Evolutionary conservation across 2,329 filamentous ascomycete genomes (phyloP), one percentile per base, ranked within the genome.

Genomic region (Hortaea sp.): DNA sequence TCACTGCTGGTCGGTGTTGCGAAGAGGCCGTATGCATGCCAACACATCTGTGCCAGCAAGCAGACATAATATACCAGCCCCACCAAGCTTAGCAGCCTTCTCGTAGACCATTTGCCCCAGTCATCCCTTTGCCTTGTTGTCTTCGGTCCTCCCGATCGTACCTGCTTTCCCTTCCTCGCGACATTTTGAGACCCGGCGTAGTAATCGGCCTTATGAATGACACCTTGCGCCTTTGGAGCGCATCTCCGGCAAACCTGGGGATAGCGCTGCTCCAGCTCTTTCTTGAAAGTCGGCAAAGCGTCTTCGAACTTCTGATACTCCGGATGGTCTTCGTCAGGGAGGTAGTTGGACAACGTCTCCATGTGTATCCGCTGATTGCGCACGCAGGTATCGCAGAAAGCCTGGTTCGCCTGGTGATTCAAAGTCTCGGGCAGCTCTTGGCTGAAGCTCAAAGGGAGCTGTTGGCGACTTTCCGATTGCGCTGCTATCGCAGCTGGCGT

Each of bases 281-380:
- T 75, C 50, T 82, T 81, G 63, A 85, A 94, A 32, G 74, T 73
- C 53, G 81, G 82, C 56, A 85, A 84, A 42, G 77, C 76, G 45
- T 74, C 75, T 63, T 88, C 83, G 52, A 82, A 82, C 49, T 79
- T 73, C 3, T 68, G 69, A 62, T 89, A 88, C 44, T 84, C 74
- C 0, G 85, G 81, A 53, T 90, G 78, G 27, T 73, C 69, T 39
- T 74, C 67, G 20, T 77, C 68, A 0, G 84, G 82, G 1, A 94
- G 76, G 64, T 94, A 97, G 49, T 90, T 82, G 3, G 87, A 83
- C 35, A 97, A 72, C 0, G 81, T 80, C 39, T 81, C 76, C 31
- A 81, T 84, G 54, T 89, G 80, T 5, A 95, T 73, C 46, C 85
- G 81, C 63, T 98, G 92, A 64, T 98, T 97, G 64, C 88, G 87